Percentiles rank a stretch among this genome's conserved stretches.
These are phyloP conservation scores for Melanomma pulvis-pyrius DNA, from an alignment of 495 filamentous ascomycete genomes.

Conservation along the genomic window DNA sequence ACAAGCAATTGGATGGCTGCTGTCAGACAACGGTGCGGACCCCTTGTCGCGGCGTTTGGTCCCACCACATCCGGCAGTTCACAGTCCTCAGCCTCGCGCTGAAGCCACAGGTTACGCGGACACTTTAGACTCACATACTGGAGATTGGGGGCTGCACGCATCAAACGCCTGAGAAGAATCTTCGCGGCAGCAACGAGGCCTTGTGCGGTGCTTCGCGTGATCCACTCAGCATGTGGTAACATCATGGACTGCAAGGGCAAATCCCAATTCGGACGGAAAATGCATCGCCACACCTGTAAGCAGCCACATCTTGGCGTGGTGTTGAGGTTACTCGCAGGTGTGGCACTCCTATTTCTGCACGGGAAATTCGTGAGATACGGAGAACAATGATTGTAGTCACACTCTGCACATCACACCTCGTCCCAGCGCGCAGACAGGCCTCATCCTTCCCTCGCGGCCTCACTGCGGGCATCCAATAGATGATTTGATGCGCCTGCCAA, in stretches of 20 bases:
- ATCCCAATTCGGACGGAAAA: not conserved
- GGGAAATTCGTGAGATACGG: not conserved
- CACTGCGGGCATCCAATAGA: not conserved
- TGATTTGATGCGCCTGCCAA: not conserved
- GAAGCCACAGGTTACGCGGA: slow-evolving; percentile 17
- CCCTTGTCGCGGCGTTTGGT: slow-evolving; percentile 7
- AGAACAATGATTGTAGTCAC: not conserved
- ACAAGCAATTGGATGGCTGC: not conserved
- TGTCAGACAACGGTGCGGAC: not conserved
- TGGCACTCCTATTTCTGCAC: not conserved
- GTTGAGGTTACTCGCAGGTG: not conserved
- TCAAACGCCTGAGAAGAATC: not conserved
- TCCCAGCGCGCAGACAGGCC: not conserved
- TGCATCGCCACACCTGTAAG: slow-evolving; percentile 24
- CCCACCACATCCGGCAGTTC: slow-evolving; percentile 1
- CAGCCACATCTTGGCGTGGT: slow-evolving; percentile 21
- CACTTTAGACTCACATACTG: not conserved
- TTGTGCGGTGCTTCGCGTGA: not conserved
- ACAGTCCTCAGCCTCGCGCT: slow-evolving; percentile 25
- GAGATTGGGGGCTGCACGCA: slow-evolving; percentile 8
- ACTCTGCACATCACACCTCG: not conserved
- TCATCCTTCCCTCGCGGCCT: not conserved
- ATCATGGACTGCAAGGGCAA: not conserved
- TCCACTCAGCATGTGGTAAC: not conserved
- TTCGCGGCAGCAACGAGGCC: not conserved